Evolutionary conservation across 371 early-diverging fungal genomes (phyloP), one percentile per base, ranked within the genome.

Genomic region (Nematocida sp.): DNA sequence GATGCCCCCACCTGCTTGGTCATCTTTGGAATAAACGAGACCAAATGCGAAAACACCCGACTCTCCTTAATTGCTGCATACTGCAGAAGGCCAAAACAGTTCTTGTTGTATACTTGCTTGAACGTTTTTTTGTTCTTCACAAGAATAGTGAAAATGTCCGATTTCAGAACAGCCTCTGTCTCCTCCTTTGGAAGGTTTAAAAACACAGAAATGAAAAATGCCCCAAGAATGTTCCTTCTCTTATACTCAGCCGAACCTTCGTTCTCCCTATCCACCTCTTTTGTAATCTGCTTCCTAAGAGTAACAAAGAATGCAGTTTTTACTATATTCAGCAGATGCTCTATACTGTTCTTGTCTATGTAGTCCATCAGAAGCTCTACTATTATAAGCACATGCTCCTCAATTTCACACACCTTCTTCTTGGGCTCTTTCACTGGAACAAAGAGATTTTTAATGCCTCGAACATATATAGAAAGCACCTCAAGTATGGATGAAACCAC

Each of bases 171-270:
- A 27, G 13, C 42, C 4, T 64, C 64, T 40, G 64, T 64, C 27
- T 64, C 64, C 15, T 45, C 45, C 27, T 45, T 64, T 33, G 64
- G 64, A 7, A 64, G 64, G 11, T 13, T 13, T 27, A 64, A 45
- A 64, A 64, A 64, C 42, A 45, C 64, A 45, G 64, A 64, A 42
- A 64, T 45, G 23, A 64, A 64, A 42, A 64, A 64, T n/a, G 64
- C 1, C 64, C 64, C 64, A 18, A 64, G 44, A 13, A 18, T n/a
- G 15, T 27, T 11, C 23, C 64, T 64, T 45, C 64, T 39, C 39
- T 39, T 45, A 42, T 64, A 23, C 64, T 39, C 39, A 1, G 64
- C 42, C 1, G 15, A 9, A 11, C 18, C 18, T n/a, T 39, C 64
- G 13, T 39, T 7, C 44, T 64, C 64, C 42, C 44, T 45, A 5